Evolutionary conservation across 257 asterid genomes (phyloP).

Genomic region (Solanum boliviense): DNA sequence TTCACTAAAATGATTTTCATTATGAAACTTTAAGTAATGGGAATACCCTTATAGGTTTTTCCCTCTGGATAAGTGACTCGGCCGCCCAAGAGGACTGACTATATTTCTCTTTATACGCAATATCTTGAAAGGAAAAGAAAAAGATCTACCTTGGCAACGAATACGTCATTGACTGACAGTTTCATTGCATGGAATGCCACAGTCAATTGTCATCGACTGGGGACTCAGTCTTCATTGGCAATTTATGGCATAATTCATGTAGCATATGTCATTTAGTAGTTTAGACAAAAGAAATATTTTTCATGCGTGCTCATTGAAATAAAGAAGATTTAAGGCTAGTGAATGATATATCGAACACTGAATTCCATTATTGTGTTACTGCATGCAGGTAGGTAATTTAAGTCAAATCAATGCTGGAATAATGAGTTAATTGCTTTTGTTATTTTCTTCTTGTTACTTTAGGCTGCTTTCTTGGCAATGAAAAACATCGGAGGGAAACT

Average conservation of each 20-base stretch:
- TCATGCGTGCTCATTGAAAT: neutral
- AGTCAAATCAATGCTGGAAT: neutral
- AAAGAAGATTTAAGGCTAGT: neutral
- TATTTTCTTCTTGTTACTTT: conserved; percentile 8
- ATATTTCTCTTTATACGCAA: too few species aligned
- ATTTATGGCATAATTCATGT: neutral
- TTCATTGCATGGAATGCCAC: neutral
- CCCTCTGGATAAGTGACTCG: neutral
- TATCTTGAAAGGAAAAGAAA: neutral
- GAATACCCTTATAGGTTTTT: too few species aligned
- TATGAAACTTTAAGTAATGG: too few species aligned
- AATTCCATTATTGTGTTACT: neutral
- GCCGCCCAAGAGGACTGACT: neutral
- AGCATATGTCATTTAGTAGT: neutral
- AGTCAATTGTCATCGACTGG: neutral
- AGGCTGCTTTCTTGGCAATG: conserved; percentile 99
- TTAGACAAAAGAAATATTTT: neutral
- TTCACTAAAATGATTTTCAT: too few species aligned
- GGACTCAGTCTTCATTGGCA: neutral
- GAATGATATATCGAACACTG: neutral
- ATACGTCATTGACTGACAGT: neutral
- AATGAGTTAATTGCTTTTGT: neutral
- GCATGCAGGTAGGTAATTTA: neutral
- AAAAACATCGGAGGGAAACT: conserved; percentile 90
- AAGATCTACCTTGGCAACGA: neutral